Conservation (phyloP, 1,284 basidiomycete genomes). For the Tetrapyrgos nigripes region DNA sequence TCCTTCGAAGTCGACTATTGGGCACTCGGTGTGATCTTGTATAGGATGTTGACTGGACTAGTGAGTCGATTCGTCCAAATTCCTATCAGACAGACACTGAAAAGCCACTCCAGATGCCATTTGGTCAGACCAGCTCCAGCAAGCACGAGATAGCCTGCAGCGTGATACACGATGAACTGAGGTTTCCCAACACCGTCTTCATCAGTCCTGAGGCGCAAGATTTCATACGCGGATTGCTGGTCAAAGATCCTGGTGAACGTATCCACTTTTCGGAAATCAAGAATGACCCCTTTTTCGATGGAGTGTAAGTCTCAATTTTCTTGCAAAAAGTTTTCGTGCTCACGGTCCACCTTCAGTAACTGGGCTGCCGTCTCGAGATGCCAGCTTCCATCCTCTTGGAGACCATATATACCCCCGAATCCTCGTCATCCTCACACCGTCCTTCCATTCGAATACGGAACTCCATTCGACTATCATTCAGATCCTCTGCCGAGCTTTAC, state of each 20-base stretch:
- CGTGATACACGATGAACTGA: not conserved
- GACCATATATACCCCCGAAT: not conserved
- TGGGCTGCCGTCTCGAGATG: not conserved
- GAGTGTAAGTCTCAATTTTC: conserved; percentile 6
- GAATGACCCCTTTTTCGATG: conserved; percentile 12
- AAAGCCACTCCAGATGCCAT: not conserved
- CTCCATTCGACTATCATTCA: not conserved
- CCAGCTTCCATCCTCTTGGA: not conserved
- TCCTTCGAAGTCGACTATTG: conserved; percentile 40
- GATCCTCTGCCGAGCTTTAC: conserved; percentile 1
- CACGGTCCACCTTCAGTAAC: not conserved
- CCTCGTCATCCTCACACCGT: not conserved
- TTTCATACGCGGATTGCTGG: conserved; percentile 21
- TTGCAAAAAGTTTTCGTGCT: not conserved
- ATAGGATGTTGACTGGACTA: conserved; percentile 37
- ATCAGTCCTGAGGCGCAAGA: conserved; percentile 20
- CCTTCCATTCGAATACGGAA: not conserved
- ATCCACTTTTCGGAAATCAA: conserved; percentile 10
- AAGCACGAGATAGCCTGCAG: not conserved
- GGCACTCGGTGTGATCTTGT: conserved; percentile 34
- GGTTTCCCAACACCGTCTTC: not conserved
- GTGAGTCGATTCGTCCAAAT: conserved; percentile 20
- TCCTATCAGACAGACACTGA: not conserved
- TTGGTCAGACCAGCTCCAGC: not conserved
- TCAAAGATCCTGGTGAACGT: conserved; percentile 18